Percentiles rank a stretch among this genome's conserved stretches.
These are phyloP conservation scores for Thinopyrum elongatum DNA, from an alignment of 176 grass and related monocot genomes.

Conservation along the genomic window DNA sequence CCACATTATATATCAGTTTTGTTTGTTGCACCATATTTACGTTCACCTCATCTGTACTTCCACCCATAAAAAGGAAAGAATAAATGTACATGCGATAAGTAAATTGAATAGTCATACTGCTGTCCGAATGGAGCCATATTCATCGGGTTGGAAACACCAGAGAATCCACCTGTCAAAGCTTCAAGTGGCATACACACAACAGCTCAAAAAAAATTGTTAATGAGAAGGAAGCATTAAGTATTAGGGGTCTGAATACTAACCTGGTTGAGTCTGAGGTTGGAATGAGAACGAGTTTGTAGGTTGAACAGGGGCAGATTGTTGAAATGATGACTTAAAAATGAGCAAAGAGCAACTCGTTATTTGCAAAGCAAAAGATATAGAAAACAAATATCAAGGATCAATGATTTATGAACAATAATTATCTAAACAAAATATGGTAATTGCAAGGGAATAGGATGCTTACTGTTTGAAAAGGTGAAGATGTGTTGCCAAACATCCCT, in stretches of 20 bases:
- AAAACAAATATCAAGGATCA: conserved; percentile 10
- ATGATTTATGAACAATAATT: not conserved
- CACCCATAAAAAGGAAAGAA: conserved; percentile 8
- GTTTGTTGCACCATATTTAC: conserved; percentile 2
- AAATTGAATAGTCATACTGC: conserved; percentile 56
- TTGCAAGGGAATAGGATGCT: conserved; percentile 10
- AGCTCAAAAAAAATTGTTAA: not conserved
- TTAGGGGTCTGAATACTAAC: conserved; percentile 32
- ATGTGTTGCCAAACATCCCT: conserved; percentile 45
- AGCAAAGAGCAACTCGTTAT: conserved; percentile 17
- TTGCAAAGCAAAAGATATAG: conserved; percentile 17
- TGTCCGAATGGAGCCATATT: conserved; percentile 57
- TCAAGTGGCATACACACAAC: conserved; percentile 25
- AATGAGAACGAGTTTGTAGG: conserved; percentile 59
- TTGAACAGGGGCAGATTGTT: conserved; percentile 45
- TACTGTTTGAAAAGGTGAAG: conserved; percentile 59
- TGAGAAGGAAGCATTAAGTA: conserved; percentile 1
- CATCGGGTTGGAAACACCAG: conserved; percentile 42
- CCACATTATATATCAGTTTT: not conserved
- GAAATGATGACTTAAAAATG: conserved; percentile 48
- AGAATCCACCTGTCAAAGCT: conserved; percentile 58
- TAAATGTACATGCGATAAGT: conserved; percentile 19
- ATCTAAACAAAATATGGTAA: conserved; percentile 15
- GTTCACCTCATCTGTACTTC: not conserved
- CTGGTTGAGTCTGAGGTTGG: conserved; percentile 55